Base-by-base conservation (phyloP, 1,284 basidiomycete genomes). In the Cystobasidiaceae sp. region DNA sequence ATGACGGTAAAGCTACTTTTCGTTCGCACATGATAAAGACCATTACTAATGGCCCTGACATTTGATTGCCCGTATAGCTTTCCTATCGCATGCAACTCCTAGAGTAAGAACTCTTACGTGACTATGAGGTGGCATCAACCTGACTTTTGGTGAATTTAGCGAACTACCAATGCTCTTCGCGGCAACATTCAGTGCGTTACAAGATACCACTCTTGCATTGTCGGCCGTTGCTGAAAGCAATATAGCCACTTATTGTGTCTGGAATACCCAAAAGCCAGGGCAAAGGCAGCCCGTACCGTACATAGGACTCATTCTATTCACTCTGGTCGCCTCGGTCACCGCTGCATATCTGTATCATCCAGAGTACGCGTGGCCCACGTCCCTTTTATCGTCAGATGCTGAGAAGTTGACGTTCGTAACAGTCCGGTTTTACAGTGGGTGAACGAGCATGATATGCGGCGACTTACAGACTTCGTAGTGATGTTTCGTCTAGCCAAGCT, bases 101-200 rank as follows among this genome's bases (percentile, higher is more conserved):
- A 17, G 61, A 64, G 61, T 64, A 27, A 32, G 52, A 11, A n/a
- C n/a, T 11, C n/a, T 15, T 49, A 4, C 58, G 23, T 11, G 33
- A 15, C 11, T n/a, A 11, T 39, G 33, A 21, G 23, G 6, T 27
- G 30, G n/a, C 27, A 32, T n/a, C 21, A 44, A 9, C 4, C 23
- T 25, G 15, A 30, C n/a, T n/a, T n/a, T 15, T 34, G 21, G 48
- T n/a, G n/a, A 5, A 6, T 7, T 8, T 34, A 64, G 61, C 51
- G 61, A 64, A 25, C 51, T 64, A 0, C 61, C 61, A 7, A 64
- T 64, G 61, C 61, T 64, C 2, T 64, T 49, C n/a, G 52, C 51
- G 4, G 61, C 45, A 4, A 64, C 61, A 13, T 37, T 64, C 27
- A 48, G 61, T 64, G 49, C 13, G 61, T 49, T 8, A 17, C 19